A percentile compares a stretch with the other conserved stretches of the same genome.
phyloP scores from a whole-genome alignment of 176 grass and related monocot species.

The Carex pumila region DNA sequence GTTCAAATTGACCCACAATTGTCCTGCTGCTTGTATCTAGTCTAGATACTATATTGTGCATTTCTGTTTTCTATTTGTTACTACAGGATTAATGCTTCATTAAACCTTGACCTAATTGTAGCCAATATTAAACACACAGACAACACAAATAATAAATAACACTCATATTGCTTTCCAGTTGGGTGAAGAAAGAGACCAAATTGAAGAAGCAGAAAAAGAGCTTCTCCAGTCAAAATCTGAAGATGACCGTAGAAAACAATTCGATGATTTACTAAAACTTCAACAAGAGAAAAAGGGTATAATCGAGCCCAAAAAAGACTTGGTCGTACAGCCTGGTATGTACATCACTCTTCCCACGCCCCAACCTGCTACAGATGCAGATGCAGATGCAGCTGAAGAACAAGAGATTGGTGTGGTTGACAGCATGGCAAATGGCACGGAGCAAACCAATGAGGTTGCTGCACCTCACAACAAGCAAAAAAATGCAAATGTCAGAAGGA shows the following conservation, averaged over 20 bases:
- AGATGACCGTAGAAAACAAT: slow-evolving; percentile 43
- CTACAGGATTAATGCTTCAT: background rate
- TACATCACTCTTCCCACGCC: slow-evolving; percentile 41
- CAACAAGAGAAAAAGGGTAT: slow-evolving; percentile 78
- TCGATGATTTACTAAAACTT: slow-evolving; percentile 45
- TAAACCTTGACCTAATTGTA: background rate
- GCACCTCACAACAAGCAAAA: slow-evolving; percentile 41
- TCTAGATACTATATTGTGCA: background rate
- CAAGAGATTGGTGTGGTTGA: slow-evolving; percentile 18
- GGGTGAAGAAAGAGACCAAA: slow-evolving; percentile 16
- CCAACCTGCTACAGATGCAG: background rate
- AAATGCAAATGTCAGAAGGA: slow-evolving; percentile 36
- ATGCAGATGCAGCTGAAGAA: background rate
- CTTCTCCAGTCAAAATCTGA: slow-evolving; percentile 59
- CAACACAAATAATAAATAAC: background rate
- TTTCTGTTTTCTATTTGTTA: background rate
- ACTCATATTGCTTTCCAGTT: background rate
- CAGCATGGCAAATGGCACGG: slow-evolving; percentile 9
- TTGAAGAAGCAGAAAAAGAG: slow-evolving; percentile 43
- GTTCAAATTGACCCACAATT: background rate
- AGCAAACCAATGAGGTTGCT: slow-evolving; percentile 8
- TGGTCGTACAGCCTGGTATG: slow-evolving; percentile 80
- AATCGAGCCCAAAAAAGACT: slow-evolving; percentile 73
- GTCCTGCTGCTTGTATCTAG: background rate
- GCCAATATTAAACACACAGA: background rate